phyloP scores from a whole-genome alignment of 2,329 filamentous ascomycete genomes.

The Phaeoacremonium minimum region DNA sequence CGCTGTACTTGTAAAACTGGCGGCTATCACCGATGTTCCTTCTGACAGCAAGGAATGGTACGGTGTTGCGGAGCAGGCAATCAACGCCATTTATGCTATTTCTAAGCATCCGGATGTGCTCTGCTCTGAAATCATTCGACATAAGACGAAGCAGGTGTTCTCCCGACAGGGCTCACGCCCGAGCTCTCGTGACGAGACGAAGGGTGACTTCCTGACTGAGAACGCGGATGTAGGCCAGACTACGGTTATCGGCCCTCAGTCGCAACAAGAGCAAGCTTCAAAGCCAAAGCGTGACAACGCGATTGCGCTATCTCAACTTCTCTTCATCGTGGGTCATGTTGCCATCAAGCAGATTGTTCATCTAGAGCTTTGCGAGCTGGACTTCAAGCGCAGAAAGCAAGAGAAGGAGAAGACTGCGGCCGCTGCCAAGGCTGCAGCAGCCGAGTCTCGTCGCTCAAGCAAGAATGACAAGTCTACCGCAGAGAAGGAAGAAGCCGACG shows the following conservation, averaged over 20 bases:
- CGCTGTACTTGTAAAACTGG: slow-evolving; percentile 75
- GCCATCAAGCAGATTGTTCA: slow-evolving; percentile 99
- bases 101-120: slow-evolving; percentile 92
- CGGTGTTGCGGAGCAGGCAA: slow-evolving; percentile 91
- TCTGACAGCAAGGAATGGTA: slow-evolving; percentile 95
- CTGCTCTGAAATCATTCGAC: slow-evolving; percentile 83
- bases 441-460: slow-evolving; percentile 20
- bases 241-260: slow-evolving; percentile 12
- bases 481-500: slow-evolving; percentile 65
- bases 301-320: slow-evolving; percentile 77
- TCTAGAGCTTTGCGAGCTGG: slow-evolving; percentile 91
- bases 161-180: slow-evolving; percentile 36
- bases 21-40: slow-evolving; percentile 77
- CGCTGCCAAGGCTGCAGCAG: slow-evolving; percentile 35
- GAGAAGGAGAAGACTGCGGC: slow-evolving; percentile 72
- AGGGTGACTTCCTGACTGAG: slow-evolving; percentile 23
- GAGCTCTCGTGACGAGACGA: slow-evolving; percentile 39
- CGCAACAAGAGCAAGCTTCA: slow-evolving; percentile 14
- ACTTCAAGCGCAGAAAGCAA: slow-evolving; percentile 95
- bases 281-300: slow-evolving; percentile 62
- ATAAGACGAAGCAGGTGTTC: slow-evolving; percentile 83
- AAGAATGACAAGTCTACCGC: slow-evolving; percentile 21
- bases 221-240: slow-evolving; percentile 16
- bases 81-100: slow-evolving; percentile 89
- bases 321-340: slow-evolving; percentile 94